Percentiles rank a stretch among this genome's conserved stretches.
Conservation (phyloP, 768 basidiomycete genomes). For the Russula sp. region DNA sequence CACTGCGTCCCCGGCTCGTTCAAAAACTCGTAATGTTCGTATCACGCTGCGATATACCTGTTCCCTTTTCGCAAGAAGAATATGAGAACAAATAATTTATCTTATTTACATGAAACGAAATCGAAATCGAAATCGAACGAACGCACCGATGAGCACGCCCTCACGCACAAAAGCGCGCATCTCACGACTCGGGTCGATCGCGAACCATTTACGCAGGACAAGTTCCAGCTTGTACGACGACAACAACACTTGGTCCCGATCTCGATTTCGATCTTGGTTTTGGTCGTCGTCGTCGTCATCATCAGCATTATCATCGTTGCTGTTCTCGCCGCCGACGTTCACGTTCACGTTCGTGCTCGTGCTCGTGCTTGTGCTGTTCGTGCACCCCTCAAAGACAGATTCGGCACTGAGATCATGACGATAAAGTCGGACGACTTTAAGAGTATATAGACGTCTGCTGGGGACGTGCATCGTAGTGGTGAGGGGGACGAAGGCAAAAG, state of each 20-base stretch:
- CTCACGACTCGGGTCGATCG: constrained; percentile 80
- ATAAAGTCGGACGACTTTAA: constrained; percentile 93
- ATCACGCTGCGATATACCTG: constrained; percentile 87
- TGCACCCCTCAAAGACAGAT: constrained; percentile 67
- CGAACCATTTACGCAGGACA: constrained; percentile 87
- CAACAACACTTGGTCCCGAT: not conserved
- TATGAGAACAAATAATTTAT: too few relatives aligned
- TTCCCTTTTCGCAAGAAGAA: not conserved
- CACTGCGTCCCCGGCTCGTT: constrained; percentile 55
- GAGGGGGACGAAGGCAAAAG: constrained; percentile 71
- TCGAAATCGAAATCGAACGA: too few relatives aligned
- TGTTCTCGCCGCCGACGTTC: not conserved
- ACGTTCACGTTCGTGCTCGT: constrained; percentile 18
- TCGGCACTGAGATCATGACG: constrained; percentile 66
- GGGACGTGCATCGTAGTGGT: constrained; percentile 82
- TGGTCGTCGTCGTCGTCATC: not conserved
- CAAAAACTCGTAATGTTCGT: constrained; percentile 82
- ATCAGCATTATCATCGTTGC: too few relatives aligned
- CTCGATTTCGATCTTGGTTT: too few relatives aligned
- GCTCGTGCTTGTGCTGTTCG: too few relatives aligned
- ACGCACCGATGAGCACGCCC: constrained; percentile 67
- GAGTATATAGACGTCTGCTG: constrained; percentile 86
- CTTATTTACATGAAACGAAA: too few relatives aligned
- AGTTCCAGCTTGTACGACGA: constrained; percentile 67
- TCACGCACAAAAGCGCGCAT: constrained; percentile 86